phyloP scores from a whole-genome alignment of 768 basidiomycete genomes.

The Xerocomus spinulosus region DNA sequence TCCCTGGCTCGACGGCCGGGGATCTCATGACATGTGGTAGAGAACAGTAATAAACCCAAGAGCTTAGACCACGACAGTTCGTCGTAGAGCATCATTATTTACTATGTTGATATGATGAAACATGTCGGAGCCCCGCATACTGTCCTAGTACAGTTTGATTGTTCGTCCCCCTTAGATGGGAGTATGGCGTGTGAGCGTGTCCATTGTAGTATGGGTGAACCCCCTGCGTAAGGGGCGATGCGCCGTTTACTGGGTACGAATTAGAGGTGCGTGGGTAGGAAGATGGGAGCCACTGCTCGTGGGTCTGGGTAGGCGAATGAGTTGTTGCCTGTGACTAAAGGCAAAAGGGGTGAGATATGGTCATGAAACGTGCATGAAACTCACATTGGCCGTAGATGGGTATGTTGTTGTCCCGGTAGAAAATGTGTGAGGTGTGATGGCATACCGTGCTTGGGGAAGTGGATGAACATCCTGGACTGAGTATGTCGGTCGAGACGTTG shows the following conservation, averaged over 20 bases:
- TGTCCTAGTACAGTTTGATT: constrained; percentile 19
- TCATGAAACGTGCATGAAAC: not conserved
- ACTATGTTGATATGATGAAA: constrained; percentile 28
- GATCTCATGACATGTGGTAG: not conserved
- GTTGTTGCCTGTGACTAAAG: constrained; percentile 11
- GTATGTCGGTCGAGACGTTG: constrained; percentile 31
- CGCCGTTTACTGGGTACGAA: constrained; percentile 18
- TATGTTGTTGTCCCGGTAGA: constrained; percentile 19
- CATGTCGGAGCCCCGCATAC: constrained; percentile 26
- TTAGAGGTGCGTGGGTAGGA: constrained; percentile 23
- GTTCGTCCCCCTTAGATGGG: constrained; percentile 25
- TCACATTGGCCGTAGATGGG: constrained; percentile 25
- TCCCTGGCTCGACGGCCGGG: not conserved
- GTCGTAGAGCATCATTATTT: constrained; percentile 13
- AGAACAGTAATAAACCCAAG: constrained; percentile 10
- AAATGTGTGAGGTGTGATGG: constrained; percentile 13
- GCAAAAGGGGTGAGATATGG: not conserved
- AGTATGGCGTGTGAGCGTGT: constrained; percentile 22
- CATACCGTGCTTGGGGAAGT: constrained; percentile 17
- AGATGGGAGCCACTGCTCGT: constrained; percentile 24
- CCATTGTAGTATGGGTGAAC: constrained; percentile 26
- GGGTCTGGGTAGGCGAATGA: constrained; percentile 13
- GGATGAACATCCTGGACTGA: constrained; percentile 16
- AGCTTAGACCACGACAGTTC: not conserved
- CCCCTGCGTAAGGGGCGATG: constrained; percentile 17